These are phyloP conservation scores for Neofusicoccum kwambonambiense DNA, from an alignment of 2,329 filamentous ascomycete species.

Conservation along the genomic window DNA sequence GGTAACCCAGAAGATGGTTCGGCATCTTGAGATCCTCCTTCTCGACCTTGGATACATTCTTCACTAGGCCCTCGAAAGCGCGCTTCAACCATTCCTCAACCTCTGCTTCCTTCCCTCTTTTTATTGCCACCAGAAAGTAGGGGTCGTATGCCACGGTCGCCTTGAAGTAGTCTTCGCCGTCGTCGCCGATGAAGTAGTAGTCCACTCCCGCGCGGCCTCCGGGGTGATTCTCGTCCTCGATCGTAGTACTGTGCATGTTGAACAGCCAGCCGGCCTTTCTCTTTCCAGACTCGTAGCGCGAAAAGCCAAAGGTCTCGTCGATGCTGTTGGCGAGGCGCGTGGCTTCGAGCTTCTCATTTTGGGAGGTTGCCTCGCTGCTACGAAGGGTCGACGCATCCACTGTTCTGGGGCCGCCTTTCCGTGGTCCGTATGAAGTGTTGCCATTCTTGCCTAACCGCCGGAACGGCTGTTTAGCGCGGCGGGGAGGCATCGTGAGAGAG, in stretches of 20 bases:
- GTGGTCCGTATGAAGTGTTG: conserved; percentile 49
- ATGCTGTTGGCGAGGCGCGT: conserved; percentile 80
- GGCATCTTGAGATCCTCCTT: conserved; percentile 95
- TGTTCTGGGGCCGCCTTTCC: conserved; percentile 61
- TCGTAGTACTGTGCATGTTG: conserved; percentile 86
- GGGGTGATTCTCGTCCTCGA: conserved; percentile 79
- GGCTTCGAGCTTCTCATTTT: conserved; percentile 89
- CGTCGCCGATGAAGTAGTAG: conserved; percentile 82
- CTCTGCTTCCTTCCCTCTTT: conserved; percentile 82
- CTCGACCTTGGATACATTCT: conserved; percentile 71
- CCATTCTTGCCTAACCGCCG: conserved; percentile 44
- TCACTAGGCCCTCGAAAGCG: conserved; percentile 78
- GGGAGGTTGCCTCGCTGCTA: conserved; percentile 79
- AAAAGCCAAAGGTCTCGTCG: conserved; percentile 93
- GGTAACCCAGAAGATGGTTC: conserved; percentile 90
- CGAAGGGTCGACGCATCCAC: conserved; percentile 74
- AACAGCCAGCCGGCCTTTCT: conserved; percentile 89
- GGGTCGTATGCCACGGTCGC: conserved; percentile 95
- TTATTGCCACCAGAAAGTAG: conserved; percentile 90
- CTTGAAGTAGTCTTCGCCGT: conserved; percentile 85
- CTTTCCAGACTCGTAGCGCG: conserved; percentile 83
- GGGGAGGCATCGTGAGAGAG: conserved; percentile 42
- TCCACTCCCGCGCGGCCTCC: conserved; percentile 88
- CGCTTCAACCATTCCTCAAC: conserved; percentile 92
- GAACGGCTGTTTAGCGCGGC: conserved; percentile 41